Evolutionary conservation across 2,329 filamentous ascomycete species (phyloP).

Genomic region (Acephala macrosclerotiorum): DNA sequence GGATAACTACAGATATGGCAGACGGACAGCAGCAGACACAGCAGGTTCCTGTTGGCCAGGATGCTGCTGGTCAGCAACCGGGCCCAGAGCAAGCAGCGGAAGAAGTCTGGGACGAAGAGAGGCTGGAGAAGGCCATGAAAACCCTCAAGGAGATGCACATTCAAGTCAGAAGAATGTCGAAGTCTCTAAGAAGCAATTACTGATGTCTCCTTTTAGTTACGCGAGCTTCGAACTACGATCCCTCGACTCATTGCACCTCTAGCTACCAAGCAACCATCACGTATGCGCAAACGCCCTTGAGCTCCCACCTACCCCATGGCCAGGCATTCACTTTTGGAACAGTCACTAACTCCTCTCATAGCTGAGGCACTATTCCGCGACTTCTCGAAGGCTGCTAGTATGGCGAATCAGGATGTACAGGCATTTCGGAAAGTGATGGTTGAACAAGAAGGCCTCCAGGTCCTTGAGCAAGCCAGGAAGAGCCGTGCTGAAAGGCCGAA

Average conservation of each 20-base stretch:
- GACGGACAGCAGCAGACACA: background rate
- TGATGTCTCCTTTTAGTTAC: slow-evolving; percentile 48
- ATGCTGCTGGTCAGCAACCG: slow-evolving; percentile 6
- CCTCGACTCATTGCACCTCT: slow-evolving; percentile 61
- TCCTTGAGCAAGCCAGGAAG: slow-evolving; percentile 59
- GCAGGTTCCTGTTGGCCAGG: background rate
- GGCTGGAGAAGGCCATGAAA: slow-evolving; percentile 42
- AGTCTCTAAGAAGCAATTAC: background rate
- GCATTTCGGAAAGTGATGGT: slow-evolving; percentile 46
- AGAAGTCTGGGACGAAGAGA: slow-evolving; percentile 44
- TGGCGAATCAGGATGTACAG: slow-evolving; percentile 58
- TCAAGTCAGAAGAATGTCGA: slow-evolving; percentile 34
- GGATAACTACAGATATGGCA: background rate
- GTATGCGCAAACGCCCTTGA: slow-evolving; percentile 50
- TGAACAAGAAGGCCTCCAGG: slow-evolving; percentile 44
- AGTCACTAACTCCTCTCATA: slow-evolving; percentile 41
- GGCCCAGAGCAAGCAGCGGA: slow-evolving; percentile 16
- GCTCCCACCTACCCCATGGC: background rate
- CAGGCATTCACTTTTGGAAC: background rate
- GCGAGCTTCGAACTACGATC: slow-evolving; percentile 56
- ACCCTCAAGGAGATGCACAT: slow-evolving; percentile 47
- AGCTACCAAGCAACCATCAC: slow-evolving; percentile 55
- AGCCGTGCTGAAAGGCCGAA: slow-evolving; percentile 62
- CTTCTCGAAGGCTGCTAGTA: slow-evolving; percentile 56
- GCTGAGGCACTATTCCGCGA: slow-evolving; percentile 57